Conservation (phyloP, 345 rosid species). For the Eucalyptus shirleyi region DNA sequence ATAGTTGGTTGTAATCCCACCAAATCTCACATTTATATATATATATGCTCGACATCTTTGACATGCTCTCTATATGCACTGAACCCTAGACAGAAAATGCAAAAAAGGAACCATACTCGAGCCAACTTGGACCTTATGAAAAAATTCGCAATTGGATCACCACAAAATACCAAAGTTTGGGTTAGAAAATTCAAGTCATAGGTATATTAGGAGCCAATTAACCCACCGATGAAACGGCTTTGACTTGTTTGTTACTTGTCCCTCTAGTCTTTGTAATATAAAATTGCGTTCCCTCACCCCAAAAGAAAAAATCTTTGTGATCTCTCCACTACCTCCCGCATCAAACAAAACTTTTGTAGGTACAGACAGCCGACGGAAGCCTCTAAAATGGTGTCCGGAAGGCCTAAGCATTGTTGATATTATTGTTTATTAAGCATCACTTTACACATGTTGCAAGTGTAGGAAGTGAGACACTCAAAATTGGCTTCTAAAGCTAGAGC, state of each 20-base stretch:
- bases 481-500: background rate
- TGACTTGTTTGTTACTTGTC: too few relatives aligned
- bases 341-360: background rate
- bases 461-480: background rate
- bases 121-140: background rate
- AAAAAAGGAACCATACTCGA: background rate
- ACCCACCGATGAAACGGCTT: too few relatives aligned
- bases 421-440: background rate
- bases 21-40: too few relatives aligned
- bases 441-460: background rate
- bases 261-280: too few relatives aligned
- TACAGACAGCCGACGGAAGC: background rate
- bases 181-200: background rate
- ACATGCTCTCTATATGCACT: background rate
- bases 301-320: background rate
- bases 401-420: background rate
- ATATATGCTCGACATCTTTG: background rate
- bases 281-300: too few relatives aligned
- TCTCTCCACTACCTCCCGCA: background rate
- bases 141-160: background rate
- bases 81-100: background rate
- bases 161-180: background rate
- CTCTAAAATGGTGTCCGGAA: background rate
- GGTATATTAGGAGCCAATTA: background rate
- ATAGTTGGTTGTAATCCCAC: too few relatives aligned